These are phyloP conservation scores for Brassica balearica DNA, from an alignment of 441 rosid genomes.

Conservation along the genomic window DNA sequence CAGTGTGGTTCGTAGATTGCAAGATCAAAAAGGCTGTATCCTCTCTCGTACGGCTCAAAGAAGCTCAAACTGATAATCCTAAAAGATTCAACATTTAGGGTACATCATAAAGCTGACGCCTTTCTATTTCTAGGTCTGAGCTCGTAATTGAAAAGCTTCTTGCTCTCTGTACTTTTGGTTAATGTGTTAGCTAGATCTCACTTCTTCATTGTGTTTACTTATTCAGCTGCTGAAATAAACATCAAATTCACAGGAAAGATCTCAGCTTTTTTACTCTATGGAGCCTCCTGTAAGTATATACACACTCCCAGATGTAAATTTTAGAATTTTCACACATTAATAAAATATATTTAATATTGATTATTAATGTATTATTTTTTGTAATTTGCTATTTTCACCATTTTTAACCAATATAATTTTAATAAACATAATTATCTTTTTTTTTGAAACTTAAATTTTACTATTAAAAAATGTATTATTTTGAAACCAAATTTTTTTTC, in stretches of 20 bases:
- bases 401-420: too few relatives aligned
- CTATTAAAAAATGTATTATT: too few relatives aligned
- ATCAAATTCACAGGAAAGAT: background rate
- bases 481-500: too few relatives aligned
- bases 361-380: too few relatives aligned
- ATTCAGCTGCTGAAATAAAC: conserved; percentile 34
- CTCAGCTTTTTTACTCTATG: conserved; percentile 28
- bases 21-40: conserved; percentile 29
- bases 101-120: conserved; percentile 19
- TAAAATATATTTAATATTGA: too few relatives aligned
- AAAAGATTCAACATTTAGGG: conserved; percentile 40
- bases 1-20: conserved; percentile 35
- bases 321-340: too few relatives aligned
- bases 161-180: conserved; percentile 34
- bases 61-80: conserved; percentile 21
- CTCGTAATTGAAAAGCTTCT: conserved; percentile 22
- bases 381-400: too few relatives aligned
- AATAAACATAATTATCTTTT: too few relatives aligned
- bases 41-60: conserved; percentile 1
- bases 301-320: background rate
- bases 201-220: conserved; percentile 17
- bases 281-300: conserved; percentile 44
- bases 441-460: too few relatives aligned
- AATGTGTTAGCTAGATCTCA: conserved; percentile 23
- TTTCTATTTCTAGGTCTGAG: conserved; percentile 41